These are phyloP conservation scores for Xerocomellus amylosporus DNA, from an alignment of 768 basidiomycete genomes.

Conservation along the genomic window DNA sequence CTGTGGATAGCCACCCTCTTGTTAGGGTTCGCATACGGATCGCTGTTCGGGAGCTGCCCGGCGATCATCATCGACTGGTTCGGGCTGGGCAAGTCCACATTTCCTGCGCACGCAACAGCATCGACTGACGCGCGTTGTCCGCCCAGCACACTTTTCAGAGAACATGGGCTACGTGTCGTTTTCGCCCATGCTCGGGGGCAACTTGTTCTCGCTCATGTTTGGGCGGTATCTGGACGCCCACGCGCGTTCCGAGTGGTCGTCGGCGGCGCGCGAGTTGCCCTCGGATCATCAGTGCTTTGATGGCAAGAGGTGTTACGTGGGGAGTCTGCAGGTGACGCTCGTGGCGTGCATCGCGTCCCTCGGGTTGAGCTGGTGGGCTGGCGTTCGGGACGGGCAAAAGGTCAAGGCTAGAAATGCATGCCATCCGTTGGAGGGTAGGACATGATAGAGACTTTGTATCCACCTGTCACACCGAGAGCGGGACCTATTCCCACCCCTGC, in stretches of 20 bases:
- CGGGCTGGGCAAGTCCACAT: constrained; percentile 61
- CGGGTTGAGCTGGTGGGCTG: constrained; percentile 37
- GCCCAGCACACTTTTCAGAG: constrained; percentile 70
- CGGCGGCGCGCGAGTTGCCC: constrained; percentile 17
- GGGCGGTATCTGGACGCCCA: constrained; percentile 76
- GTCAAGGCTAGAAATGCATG: not conserved
- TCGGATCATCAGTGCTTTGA: constrained; percentile 48
- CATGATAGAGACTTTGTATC: too few species aligned
- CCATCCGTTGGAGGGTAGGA: not conserved
- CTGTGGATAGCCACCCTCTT: constrained; percentile 55
- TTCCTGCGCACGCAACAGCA: not conserved
- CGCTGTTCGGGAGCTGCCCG: constrained; percentile 68
- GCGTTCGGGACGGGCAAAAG: constrained; percentile 31
- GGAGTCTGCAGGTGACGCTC: constrained; percentile 49
- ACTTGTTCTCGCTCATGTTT: constrained; percentile 81
- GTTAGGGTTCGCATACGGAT: constrained; percentile 58
- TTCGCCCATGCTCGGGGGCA: constrained; percentile 72
- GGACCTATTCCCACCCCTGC: too few species aligned
- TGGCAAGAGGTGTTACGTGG: constrained; percentile 59
- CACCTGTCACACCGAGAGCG: too few species aligned
- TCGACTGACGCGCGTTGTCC: not conserved
- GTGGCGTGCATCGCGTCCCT: constrained; percentile 37
- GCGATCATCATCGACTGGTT: constrained; percentile 86
- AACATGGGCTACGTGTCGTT: constrained; percentile 85
- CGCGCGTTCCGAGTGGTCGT: not conserved